A percentile compares a stretch with the other conserved stretches of the same genome.
Evolutionary conservation across 2,329 filamentous ascomycete species (phyloP).

Genomic region (Fusarium nanum): DNA sequence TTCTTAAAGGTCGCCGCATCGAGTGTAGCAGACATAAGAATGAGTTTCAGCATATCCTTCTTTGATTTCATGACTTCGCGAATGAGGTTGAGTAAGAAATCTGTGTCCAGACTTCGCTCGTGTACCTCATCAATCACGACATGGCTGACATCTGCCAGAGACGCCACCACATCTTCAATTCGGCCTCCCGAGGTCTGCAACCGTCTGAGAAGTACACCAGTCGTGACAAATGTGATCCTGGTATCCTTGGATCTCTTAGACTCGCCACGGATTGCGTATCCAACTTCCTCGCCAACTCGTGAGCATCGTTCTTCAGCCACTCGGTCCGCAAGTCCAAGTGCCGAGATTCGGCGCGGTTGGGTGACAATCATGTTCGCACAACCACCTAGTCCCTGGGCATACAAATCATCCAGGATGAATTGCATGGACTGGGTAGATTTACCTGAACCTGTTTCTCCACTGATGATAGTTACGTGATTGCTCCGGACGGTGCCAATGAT

Average conservation of each 20-base stretch:
- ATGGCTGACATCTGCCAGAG: constrained; percentile 90
- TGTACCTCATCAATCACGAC: constrained; percentile 97
- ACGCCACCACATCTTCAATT: constrained; percentile 81
- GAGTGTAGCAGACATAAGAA: constrained; percentile 98
- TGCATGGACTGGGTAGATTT: constrained; percentile 98
- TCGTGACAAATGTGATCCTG: constrained; percentile 98
- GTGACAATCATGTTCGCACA: constrained; percentile 94
- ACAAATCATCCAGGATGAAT: constrained; percentile 93
- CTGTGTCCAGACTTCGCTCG: constrained; percentile 96
- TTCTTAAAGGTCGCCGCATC: constrained; percentile 75
- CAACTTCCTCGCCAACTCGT: constrained; percentile 85
- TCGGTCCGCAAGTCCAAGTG: constrained; percentile 90
- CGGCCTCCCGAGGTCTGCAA: constrained; percentile 90
- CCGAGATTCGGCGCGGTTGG: constrained; percentile 93
- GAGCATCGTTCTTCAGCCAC: constrained; percentile 92
- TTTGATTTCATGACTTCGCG: constrained; percentile 85
- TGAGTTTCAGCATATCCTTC: constrained; percentile 85
- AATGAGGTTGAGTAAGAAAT: constrained; percentile 93
- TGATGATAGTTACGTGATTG: constrained; percentile 94
- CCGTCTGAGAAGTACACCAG: constrained; percentile 90
- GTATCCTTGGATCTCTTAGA: constrained; percentile 83
- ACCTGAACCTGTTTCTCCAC: constrained; percentile 94
- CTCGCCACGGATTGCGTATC: constrained; percentile 96
- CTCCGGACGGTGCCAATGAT: constrained; percentile 80
- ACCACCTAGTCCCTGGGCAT: constrained; percentile 77